These are phyloP conservation scores for Tetradesmus obliquus DNA, from an alignment of 139 green algal genomes.

Conservation along the genomic window DNA sequence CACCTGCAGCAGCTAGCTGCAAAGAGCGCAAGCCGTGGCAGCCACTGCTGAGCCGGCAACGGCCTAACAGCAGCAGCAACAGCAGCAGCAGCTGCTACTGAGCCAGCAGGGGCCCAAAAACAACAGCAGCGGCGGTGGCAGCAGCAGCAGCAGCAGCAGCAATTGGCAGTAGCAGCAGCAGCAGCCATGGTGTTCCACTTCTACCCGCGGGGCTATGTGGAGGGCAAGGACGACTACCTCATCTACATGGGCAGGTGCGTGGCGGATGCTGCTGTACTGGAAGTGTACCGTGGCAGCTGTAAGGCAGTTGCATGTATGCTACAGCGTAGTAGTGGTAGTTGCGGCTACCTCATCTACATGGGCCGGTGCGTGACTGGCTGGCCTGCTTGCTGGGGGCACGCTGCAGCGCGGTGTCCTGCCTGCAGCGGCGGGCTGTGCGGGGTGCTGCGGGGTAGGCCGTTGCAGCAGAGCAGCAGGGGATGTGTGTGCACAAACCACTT, in stretches of 20 bases:
- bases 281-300: too few relatives aligned
- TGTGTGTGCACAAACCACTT: not conserved
- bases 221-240: conserved; percentile 77
- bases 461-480: not conserved
- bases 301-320: too few relatives aligned
- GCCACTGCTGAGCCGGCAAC: not conserved
- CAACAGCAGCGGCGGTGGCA: not conserved
- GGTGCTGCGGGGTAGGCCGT: not conserved
- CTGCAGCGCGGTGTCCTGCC: too few relatives aligned
- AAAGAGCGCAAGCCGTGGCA: not conserved
- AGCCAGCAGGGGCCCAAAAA: not conserved
- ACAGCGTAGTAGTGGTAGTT: too few relatives aligned
- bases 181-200: conserved; percentile 93
- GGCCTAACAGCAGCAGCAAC: not conserved
- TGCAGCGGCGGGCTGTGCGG: too few relatives aligned
- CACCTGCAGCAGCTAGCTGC: not conserved
- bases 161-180: conserved; percentile 16
- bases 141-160: not conserved
- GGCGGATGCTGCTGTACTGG: not conserved
- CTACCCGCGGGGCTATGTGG: conserved; percentile 66
- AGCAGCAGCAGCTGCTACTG: not conserved
- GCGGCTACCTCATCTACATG: conserved; percentile 92
- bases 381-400: too few relatives aligned
- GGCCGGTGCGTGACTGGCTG: conserved; percentile 41
- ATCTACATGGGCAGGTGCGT: conserved; percentile 88